These are phyloP conservation scores for Piper longum DNA, from an alignment of 164 flowering plant genomes.

Conservation along the genomic window DNA sequence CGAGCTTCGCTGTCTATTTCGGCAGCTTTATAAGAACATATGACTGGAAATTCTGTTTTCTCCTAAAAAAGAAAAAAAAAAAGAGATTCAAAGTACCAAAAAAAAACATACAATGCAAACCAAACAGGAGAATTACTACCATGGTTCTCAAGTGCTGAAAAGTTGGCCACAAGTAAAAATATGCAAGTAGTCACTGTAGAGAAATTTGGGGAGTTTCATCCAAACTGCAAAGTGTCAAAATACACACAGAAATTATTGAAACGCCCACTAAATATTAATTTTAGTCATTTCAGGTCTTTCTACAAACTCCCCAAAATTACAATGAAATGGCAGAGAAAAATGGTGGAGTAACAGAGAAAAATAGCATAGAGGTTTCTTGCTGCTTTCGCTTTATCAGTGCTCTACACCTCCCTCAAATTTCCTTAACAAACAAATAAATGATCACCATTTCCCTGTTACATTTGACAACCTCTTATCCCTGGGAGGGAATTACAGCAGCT, in stretches of 20 bases:
- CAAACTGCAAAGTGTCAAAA: too few relatives aligned
- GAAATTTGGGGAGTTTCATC: too few relatives aligned
- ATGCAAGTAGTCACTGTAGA: too few relatives aligned
- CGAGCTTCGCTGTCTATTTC: too few relatives aligned
- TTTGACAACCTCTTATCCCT: conserved; percentile 20
- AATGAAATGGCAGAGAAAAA: neutral
- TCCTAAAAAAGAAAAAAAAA: too few relatives aligned
- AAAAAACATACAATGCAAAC: too few relatives aligned
- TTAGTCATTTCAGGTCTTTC: conserved; percentile 6
- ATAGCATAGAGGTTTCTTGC: conserved; percentile 13
- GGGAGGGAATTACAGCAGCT: conserved; percentile 6
- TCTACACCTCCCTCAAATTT: conserved; percentile 14
- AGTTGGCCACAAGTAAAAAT: too few relatives aligned
- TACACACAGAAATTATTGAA: neutral
- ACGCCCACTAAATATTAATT: conserved; percentile 4
- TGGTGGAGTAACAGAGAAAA: neutral
- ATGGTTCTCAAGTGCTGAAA: too few relatives aligned
- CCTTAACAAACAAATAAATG: conserved; percentile 11
- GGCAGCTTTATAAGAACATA: too few relatives aligned
- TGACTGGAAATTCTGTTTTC: too few relatives aligned
- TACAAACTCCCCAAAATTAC: conserved; percentile 4
- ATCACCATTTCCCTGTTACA: conserved; percentile 10
- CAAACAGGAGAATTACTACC: too few relatives aligned
- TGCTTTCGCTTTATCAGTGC: conserved; percentile 5
- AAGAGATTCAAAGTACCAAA: too few relatives aligned